Base-by-base conservation (phyloP, 1,284 basidiomycete genomes). In the Farysia itapuensis region DNA sequence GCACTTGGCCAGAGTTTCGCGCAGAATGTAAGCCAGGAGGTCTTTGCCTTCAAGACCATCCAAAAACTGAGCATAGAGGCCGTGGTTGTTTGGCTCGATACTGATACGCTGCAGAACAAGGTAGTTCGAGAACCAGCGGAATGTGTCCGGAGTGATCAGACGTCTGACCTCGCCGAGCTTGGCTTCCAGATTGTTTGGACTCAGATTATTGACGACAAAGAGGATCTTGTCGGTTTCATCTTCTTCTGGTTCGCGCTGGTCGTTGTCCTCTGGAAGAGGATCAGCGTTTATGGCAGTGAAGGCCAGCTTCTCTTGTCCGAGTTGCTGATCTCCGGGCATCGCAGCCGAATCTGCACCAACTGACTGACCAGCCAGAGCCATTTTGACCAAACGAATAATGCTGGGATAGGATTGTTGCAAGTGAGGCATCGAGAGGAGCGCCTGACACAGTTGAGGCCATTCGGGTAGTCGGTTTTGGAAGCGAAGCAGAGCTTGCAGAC, bases 181-280 rank as follows among this genome's bases (percentile, higher is more conserved):
- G 23, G 82, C 74, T 30, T 93, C 90, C 63, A 96, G 90, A 77
- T 98, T 98, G 78, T 82, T 89, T 4, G 90, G 89, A 1, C 94
- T 91, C 40, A 99, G 83, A 70, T 99, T 97, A 81, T 98, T 99
- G 79, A 99, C 86, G 69, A 96, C 91, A 82, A 99, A 99, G 37
- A 98, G 81, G 64, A 99, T 91, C 70, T 86, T 87, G 82, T 99
- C 95, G 18, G 91, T 90, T 18, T 88, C 79, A 60, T 89, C 89
- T 75, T 96, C 90, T 15, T 87, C 84, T 3, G 94, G 95, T 41
- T 81, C 79, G 38, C 40, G 42, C 50, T 70, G 70, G 11, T 61
- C 60, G 15, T 35, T 38, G 15, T 56, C 58, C 24, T 52, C 44
- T 81, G 23, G 85, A 37, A 78, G 39, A n/a, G 49, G 52, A 21